Evolutionary conservation across 306 rosid species (phyloP), one percentile per base, ranked within the genome.

Genomic region (Phaseolus lunatus): DNA sequence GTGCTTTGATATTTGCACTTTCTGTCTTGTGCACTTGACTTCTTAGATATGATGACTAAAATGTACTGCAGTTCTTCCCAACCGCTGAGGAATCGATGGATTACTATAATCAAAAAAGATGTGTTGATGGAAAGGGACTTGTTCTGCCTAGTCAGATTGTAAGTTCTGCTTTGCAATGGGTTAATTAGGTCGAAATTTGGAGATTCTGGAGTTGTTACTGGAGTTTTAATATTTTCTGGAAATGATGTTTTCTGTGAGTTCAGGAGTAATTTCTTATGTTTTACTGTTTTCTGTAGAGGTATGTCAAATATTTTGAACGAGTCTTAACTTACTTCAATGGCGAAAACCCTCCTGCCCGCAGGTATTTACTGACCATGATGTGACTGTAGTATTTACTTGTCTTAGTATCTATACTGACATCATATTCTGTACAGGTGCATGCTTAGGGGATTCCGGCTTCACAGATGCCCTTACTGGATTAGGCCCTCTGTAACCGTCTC

Each of bases 71-170:
- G 99, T 96, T 96, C 85, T 96, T 92, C 78, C 99, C 97, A 41
- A 96, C 99, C 0, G 92, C 98, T 45, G 99, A 92, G 89, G 99
- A 92, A 83, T 96, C 97, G 7, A 96, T 96, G 87, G 96, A 92
- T 78, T 91, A 91, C 92, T 96, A 92, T 89, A 96, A 96, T 78
- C 92, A 88, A 87, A 96, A 93, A 87, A 86, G 99, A 88, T 96
- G 99, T 81, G 26, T 96, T 63, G 98, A 92, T 81, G 98, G 94
- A 65, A 96, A 92, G 74, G 99, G 97, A 74, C 96, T 96, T 84
- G 72, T 96, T 83, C 89, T 92, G 66, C 98, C 99, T 2, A 96
- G 99, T 88, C 98, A 96, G 90, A 96, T 96, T 87, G 99, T 96
- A 76, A 89, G 98, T 88, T 70, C 56, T 54, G 71, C 29, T 78